phyloP scores from a whole-genome alignment of 352 stramenopile genomes.

The Pythium aquatile region DNA sequence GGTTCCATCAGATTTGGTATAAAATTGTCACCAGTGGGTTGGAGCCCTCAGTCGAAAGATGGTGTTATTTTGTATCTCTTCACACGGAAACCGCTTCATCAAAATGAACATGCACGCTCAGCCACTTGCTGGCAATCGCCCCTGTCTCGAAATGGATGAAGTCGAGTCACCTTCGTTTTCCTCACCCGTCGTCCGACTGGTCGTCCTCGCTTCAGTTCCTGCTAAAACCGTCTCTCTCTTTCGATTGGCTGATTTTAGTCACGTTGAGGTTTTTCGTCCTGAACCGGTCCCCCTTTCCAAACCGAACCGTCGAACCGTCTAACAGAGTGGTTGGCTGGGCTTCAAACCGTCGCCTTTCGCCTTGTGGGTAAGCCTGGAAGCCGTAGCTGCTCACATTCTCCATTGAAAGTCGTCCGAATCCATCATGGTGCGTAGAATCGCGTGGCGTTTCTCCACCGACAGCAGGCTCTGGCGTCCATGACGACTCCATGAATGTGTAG shows the following conservation, averaged over 20 bases:
- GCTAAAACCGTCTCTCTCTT: constrained; percentile 8
- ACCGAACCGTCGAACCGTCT: constrained; percentile 11
- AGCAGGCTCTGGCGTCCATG: not conserved
- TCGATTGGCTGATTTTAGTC: constrained; percentile 21
- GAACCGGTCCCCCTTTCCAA: constrained; percentile 7
- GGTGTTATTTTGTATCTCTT: constrained; percentile 41
- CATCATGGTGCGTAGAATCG: constrained; percentile 66
- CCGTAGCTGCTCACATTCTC: constrained; percentile 42
- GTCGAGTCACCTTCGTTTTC: not conserved
- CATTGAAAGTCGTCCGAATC: constrained; percentile 86
- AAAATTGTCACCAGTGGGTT: constrained; percentile 36
- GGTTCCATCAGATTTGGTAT: constrained; percentile 37
- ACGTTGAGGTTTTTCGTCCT: constrained; percentile 7
- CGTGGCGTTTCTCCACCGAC: not conserved
- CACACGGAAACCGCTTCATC: constrained; percentile 26
- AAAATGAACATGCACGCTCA: not conserved
- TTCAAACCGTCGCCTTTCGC: not conserved
- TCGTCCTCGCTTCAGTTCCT: constrained; percentile 5
- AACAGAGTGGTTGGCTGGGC: constrained; percentile 29
- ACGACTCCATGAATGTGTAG: not conserved
- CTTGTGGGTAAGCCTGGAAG: not conserved
- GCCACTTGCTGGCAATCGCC: not conserved
- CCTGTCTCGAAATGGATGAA: not conserved
- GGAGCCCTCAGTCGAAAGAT: constrained; percentile 48
- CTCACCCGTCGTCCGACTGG: not conserved